Evolutionary conservation across 2,329 filamentous ascomycete species (phyloP).

Genomic region (Aspergillus tamarii): DNA sequence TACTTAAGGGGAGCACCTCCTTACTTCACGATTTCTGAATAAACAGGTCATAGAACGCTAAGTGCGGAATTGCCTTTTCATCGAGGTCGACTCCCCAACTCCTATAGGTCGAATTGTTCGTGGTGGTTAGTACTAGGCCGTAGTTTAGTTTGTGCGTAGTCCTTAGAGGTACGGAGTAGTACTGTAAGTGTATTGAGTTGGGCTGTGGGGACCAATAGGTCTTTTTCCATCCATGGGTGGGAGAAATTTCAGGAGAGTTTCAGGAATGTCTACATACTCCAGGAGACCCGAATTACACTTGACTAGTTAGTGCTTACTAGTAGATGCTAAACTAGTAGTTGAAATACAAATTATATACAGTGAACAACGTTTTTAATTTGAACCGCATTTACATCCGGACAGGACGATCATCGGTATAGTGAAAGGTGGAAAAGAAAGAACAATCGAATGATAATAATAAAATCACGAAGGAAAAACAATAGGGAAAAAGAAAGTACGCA

Average conservation of each 20-base stretch:
- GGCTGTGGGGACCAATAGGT: constrained; percentile 1
- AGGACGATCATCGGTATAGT: neutral
- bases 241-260: constrained; percentile 12
- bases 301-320: neutral
- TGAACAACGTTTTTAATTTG: neutral
- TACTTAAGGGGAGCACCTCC: constrained; percentile 32
- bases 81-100: neutral
- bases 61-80: constrained; percentile 13
- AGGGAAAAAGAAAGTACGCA: neutral
- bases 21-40: constrained; percentile 12
- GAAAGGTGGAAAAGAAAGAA: neutral
- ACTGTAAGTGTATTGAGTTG: neutral
- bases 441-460: neutral
- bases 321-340: neutral
- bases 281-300: neutral
- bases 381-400: neutral
- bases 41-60: neutral
- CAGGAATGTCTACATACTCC: constrained; percentile 3
- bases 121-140: neutral
- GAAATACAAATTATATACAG: neutral
- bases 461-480: neutral
- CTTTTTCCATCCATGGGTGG: neutral
- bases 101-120: neutral
- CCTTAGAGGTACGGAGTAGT: neutral
- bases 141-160: neutral